Base-by-base conservation (phyloP, 1,284 basidiomycete species). In the Cystobasidium pallidum region DNA sequence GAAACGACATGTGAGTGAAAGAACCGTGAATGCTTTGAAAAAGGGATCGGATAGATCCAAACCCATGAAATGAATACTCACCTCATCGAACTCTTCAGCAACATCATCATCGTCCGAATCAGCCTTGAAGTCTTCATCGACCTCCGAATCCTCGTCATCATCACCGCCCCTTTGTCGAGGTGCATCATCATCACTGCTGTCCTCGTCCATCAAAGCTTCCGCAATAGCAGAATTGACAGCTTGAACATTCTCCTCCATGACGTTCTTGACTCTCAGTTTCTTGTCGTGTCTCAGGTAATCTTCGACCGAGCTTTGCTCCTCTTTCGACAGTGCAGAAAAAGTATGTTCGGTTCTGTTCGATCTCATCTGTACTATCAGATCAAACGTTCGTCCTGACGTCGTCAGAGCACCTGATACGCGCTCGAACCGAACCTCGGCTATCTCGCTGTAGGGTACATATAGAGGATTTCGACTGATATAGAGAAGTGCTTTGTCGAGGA, bases 401-500 rank as follows among this genome's bases (percentile, higher is more conserved):
- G 95, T 87, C 55, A 71, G 36, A 7, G 90, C 91, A 0, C 91
- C 88, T n/a, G 95, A 93, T 15, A 99, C 91, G 83, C 94, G 91
- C 13, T 94, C 94, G 84, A 99, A 97, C 63, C 93, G 86, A 74
- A 92, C 90, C 81, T 91, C 90, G 78, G 94, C 89, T 72, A 98
- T 90, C 78, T 98, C 93, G 70, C 88, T 87, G 76, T 96, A 89
- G 76, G 96, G 91, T 77, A 98, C 87, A 78, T 97, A 89, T 45
- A 90, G 89, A 0, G 96, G 94, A 78, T 94, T 90, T 82, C 98
- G 99, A 73, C 94, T 94, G 68, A 99, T 94, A 84, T 98, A 99
- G 82, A 99, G 92, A 62, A 99, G 86, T 80, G 91, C 92, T 86
- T 97, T 97, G 81, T 99, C 96, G 75, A 99, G 88, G 84, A 98